Conservation (phyloP, 192 early-diverging fungal species). For the Piromyces finnis region DNA sequence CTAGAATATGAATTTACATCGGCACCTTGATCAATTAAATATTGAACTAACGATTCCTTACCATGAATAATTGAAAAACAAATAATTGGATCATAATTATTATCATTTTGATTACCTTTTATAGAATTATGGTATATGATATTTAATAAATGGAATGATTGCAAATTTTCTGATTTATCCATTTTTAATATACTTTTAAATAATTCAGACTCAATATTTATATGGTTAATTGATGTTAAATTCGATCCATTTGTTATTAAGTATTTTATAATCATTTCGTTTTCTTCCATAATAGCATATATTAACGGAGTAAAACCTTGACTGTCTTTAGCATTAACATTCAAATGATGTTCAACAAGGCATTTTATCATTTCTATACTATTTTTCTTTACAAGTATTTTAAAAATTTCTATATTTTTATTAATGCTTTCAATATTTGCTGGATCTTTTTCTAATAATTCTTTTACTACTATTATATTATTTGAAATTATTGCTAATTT, state of each 20-base stretch:
- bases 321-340: not conserved
- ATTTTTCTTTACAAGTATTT: not conserved
- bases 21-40: not conserved
- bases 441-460: not conserved
- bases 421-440: not conserved
- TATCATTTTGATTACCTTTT: not conserved
- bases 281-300: not conserved
- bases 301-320: not conserved
- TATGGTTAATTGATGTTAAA: not conserved
- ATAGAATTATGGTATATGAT: not conserved
- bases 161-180: not conserved
- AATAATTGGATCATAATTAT: not conserved
- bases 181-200: not conserved
- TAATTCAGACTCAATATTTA: not conserved
- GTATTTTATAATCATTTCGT: not conserved
- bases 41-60: not conserved
- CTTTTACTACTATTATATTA: not conserved
- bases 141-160: not conserved
- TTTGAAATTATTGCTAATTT: not conserved
- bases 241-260: not conserved
- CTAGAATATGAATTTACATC: not conserved
- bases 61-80: not conserved
- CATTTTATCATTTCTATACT: not conserved
- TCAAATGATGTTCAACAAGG: not conserved
- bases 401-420: not conserved